Conservation (phyloP, 2,329 filamentous ascomycete species). For the Gnomoniopsis smithogilvyi region DNA sequence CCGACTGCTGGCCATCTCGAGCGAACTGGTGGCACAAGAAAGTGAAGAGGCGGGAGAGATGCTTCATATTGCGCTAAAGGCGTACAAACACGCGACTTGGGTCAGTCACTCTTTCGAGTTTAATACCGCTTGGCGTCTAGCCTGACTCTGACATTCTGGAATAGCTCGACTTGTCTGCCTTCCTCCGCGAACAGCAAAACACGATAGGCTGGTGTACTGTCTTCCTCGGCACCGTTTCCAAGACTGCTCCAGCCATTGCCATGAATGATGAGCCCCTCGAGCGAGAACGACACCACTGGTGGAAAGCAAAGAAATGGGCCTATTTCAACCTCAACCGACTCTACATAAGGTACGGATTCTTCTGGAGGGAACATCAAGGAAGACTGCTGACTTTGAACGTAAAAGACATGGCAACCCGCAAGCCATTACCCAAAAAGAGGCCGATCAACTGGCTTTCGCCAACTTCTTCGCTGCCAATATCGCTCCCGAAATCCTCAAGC, state of each 20-base stretch:
- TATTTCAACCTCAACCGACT: conserved; percentile 97
- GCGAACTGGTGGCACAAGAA: conserved; percentile 83
- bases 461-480: conserved; percentile 90
- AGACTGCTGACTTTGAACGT: background rate
- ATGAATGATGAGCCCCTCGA: conserved; percentile 79
- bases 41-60: conserved; percentile 96
- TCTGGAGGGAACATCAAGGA: background rate
- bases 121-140: background rate
- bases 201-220: conserved; percentile 96
- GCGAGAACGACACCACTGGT: conserved; percentile 94
- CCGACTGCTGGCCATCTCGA: conserved; percentile 80
- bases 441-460: conserved; percentile 74
- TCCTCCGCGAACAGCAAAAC: conserved; percentile 73
- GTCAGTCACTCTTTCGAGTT: conserved; percentile 47
- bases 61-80: conserved; percentile 90
- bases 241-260: conserved; percentile 74
- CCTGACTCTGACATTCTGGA: conserved; percentile 11
- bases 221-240: conserved; percentile 86
- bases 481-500: conserved; percentile 92
- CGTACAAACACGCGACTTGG: conserved; percentile 98
- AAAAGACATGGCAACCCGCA: conserved; percentile 90
- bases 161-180: conserved; percentile 80
- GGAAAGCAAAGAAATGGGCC: conserved; percentile 99
- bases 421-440: conserved; percentile 66
- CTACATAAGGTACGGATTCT: conserved; percentile 70